phyloP scores from a whole-genome alignment of 305 asterid genomes.

The Petunia hybrid region DNA sequence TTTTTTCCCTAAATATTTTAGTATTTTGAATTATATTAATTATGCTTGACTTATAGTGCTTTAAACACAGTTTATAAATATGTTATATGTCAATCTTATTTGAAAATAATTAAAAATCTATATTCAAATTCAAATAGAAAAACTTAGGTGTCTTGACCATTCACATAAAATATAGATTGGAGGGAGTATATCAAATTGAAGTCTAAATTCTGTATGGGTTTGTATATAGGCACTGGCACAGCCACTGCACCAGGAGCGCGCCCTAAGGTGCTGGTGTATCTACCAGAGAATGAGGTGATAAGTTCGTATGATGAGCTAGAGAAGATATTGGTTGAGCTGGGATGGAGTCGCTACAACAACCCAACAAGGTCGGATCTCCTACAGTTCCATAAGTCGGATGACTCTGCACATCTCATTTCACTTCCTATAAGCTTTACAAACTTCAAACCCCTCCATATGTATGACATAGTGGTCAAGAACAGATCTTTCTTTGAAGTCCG shows the following conservation, averaged over 20 bases:
- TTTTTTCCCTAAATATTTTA: too few relatives aligned
- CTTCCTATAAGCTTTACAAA: constrained; percentile 41
- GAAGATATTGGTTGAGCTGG: constrained; percentile 37
- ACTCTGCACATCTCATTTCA: constrained; percentile 46
- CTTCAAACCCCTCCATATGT: constrained; percentile 43
- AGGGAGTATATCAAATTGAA: background rate
- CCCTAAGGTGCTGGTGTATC: constrained; percentile 44
- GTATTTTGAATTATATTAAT: too few relatives aligned
- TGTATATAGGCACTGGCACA: constrained; percentile 6
- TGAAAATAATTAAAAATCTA: too few relatives aligned
- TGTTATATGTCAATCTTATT: too few relatives aligned
- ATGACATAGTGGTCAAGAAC: constrained; percentile 52
- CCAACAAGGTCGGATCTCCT: constrained; percentile 37
- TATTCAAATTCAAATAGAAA: too few relatives aligned
- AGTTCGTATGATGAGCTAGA: constrained; percentile 44
- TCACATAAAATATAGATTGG: too few relatives aligned
- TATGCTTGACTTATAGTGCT: too few relatives aligned
- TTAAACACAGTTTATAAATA: too few relatives aligned
- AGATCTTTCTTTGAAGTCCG: constrained; percentile 51
- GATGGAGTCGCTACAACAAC: constrained; percentile 44
- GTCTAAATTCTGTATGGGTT: background rate
- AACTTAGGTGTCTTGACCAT: too few relatives aligned
- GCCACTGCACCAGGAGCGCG: constrained; percentile 50
- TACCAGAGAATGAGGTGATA: constrained; percentile 41
- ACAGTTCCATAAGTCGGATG: constrained; percentile 45